Evolutionary conservation across 2,329 filamentous ascomycete genomes (phyloP).

Genomic region (Aspergillus flavus): DNA sequence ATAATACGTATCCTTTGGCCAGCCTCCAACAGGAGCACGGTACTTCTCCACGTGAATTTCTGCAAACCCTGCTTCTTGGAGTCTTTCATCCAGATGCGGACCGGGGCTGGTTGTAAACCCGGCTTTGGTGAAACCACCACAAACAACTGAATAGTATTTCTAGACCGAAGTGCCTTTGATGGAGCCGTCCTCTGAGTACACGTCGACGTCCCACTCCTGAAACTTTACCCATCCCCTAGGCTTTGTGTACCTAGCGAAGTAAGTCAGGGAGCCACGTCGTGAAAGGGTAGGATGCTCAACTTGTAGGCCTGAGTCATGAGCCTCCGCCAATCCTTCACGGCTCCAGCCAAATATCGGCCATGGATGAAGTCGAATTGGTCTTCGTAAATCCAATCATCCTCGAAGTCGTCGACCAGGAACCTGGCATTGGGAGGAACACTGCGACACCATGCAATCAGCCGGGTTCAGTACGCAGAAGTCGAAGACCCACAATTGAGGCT

Average conservation of each 20-base stretch:
- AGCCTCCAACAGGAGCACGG: not conserved
- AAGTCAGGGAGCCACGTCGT: not conserved
- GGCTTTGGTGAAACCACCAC: not conserved
- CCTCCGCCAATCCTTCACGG: not conserved
- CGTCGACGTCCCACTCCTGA: not conserved
- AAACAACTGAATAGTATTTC: not conserved
- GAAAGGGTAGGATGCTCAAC: not conserved
- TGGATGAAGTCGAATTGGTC: not conserved
- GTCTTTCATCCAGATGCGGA: not conserved
- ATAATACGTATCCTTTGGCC: not conserved
- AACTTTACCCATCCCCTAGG: not conserved
- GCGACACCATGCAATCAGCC: not conserved
- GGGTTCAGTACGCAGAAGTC: not conserved
- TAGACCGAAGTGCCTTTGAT: not conserved
- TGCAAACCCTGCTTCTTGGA: constrained; percentile 1
- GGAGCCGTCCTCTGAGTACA: not conserved
- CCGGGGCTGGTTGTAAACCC: not conserved
- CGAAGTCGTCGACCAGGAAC: not conserved
- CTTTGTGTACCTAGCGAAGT: not conserved
- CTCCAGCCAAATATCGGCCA: not conserved
- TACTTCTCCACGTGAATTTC: not conserved
- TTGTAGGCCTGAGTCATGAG: not conserved
- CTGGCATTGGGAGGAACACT: not conserved
- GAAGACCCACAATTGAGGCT: not conserved
- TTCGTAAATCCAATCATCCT: not conserved